Conservation (phyloP, 176 grass and related monocot genomes). For the Oryza australiensis region DNA sequence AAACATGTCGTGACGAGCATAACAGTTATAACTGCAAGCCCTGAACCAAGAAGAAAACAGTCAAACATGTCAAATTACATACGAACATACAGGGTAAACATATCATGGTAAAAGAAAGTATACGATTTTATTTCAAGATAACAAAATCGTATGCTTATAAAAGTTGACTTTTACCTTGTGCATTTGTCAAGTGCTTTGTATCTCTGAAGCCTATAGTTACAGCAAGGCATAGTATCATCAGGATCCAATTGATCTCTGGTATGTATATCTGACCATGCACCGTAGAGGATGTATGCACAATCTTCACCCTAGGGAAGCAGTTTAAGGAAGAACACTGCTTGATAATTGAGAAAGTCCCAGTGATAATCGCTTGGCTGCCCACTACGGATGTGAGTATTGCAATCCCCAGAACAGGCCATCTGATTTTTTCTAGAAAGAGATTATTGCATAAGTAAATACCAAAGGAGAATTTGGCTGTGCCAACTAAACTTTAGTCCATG, state of each 20-base stretch:
- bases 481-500: neutral
- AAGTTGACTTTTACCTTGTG: slow-evolving; percentile 55
- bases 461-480: neutral
- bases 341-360: slow-evolving; percentile 91
- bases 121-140: neutral
- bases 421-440: slow-evolving; percentile 80
- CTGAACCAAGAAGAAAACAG: slow-evolving; percentile 41
- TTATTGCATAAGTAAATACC: slow-evolving; percentile 27
- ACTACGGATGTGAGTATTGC: slow-evolving; percentile 78
- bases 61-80: neutral
- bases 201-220: slow-evolving; percentile 89
- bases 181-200: slow-evolving; percentile 75
- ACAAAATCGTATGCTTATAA: neutral
- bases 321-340: slow-evolving; percentile 81
- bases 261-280: slow-evolving; percentile 95
- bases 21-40: slow-evolving; percentile 85
- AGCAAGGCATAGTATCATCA: slow-evolving; percentile 85
- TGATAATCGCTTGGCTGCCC: slow-evolving; percentile 89
- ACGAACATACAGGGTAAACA: neutral
- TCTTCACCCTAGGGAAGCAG: slow-evolving; percentile 92
- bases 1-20: slow-evolving; percentile 95
- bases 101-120: neutral
- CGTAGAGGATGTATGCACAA: slow-evolving; percentile 80
- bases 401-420: slow-evolving; percentile 91
- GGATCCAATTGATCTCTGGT: slow-evolving; percentile 94